A percentile compares a stretch with the other conserved stretches of the same genome.
Conservation (phyloP, 108 stramenopile species). For the Nitzschia sp. region DNA sequence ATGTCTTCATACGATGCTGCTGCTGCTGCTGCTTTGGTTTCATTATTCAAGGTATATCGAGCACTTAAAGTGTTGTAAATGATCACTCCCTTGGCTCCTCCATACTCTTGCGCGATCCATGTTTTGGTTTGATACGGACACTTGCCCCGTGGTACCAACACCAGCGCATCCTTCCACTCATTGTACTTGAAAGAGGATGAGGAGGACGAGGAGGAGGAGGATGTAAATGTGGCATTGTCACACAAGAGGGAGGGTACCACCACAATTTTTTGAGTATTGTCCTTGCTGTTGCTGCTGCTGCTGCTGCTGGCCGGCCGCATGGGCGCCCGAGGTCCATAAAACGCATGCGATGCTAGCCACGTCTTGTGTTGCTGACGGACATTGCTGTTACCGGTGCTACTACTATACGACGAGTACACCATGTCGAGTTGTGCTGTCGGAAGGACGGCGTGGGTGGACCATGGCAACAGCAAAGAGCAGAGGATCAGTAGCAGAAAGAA, state of each 20-base stretch:
- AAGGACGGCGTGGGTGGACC: not conserved
- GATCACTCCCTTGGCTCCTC: conserved; percentile 62
- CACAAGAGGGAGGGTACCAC: no score
- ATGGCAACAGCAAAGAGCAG: no score
- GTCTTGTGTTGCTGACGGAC: conserved; percentile 19
- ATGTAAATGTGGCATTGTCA: no score
- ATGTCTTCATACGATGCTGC: conserved; percentile 27
- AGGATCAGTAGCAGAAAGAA: no score
- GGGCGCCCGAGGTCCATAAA: conserved; percentile 45
- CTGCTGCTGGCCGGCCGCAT: not conserved
- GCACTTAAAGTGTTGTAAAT: conserved; percentile 63
- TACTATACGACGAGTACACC: not conserved
- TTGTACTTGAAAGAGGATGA: no score
- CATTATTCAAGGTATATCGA: conserved; percentile 44
- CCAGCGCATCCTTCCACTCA: conserved; percentile 19
- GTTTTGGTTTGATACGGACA: conserved; percentile 80
- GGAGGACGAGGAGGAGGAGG: not conserved
- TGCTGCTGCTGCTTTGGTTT: not conserved
- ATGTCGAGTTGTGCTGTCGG: not conserved
- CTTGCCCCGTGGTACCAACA: conserved; percentile 67
- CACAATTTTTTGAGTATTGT: no score
- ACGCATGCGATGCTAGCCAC: conserved; percentile 74
- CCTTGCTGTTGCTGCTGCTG: conserved; percentile 37
- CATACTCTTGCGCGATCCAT: conserved; percentile 48
- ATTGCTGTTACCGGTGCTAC: not conserved